phyloP scores from a whole-genome alignment of 2,329 filamentous ascomycete species.

The Pseudocercospora fuligena region DNA sequence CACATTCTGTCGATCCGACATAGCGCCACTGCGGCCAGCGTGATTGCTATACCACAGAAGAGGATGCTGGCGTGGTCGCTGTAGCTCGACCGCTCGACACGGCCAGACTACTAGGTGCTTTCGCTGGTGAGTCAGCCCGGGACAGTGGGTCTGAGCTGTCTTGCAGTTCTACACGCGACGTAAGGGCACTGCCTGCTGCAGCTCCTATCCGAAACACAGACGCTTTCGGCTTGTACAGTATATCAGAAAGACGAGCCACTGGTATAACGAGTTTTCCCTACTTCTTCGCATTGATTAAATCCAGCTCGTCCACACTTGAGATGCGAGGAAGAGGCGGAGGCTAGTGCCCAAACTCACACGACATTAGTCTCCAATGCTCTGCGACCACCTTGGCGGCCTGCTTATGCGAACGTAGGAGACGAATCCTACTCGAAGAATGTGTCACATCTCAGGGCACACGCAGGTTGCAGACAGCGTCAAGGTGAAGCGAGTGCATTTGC shows the following conservation, averaged over 20 bases:
- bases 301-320: conserved; percentile 12
- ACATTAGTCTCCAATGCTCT: neutral
- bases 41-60: neutral
- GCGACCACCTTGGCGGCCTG: conserved; percentile 5
- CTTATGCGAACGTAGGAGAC: neutral
- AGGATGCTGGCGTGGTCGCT: neutral
- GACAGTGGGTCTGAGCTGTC: conserved; percentile 6
- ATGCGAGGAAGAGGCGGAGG: conserved; percentile 16
- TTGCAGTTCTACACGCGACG: neutral
- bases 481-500: conserved; percentile 12
- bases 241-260: conserved; percentile 17
- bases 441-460: neutral
- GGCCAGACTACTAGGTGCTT: neutral
- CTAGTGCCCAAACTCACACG: conserved; percentile 9
- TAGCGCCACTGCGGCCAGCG: neutral
- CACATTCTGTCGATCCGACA: conserved; percentile 14
- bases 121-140: neutral
- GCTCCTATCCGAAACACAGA: conserved; percentile 21
- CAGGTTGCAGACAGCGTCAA: neutral
- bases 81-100: no score
- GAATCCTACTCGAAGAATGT: conserved; percentile 3
- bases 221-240: conserved; percentile 12
- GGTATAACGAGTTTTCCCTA: conserved; percentile 14
- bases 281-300: conserved; percentile 10
- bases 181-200: conserved; percentile 21